Conservation (phyloP, 176 grass and related monocot genomes). For the Olyra latifolia region DNA sequence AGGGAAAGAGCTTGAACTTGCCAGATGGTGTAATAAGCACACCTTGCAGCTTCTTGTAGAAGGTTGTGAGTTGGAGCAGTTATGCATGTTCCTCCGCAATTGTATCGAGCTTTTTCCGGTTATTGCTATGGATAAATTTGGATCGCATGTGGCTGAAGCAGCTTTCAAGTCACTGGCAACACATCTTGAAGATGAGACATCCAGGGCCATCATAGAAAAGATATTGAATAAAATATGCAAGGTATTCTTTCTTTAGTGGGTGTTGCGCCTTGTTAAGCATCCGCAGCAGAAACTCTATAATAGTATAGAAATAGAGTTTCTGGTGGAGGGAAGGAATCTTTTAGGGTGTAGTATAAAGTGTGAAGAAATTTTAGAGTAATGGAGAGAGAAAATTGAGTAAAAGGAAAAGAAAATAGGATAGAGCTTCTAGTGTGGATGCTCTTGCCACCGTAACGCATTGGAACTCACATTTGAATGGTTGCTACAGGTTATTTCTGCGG, state of each 20-base stretch:
- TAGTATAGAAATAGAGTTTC: too few relatives aligned
- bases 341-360: too few relatives aligned
- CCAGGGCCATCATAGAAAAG: constrained; percentile 55
- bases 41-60: constrained; percentile 77
- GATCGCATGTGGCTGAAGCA: constrained; percentile 78
- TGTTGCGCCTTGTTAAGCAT: too few relatives aligned
- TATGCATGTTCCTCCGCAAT: constrained; percentile 73
- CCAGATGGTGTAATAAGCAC: constrained; percentile 73
- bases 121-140: constrained; percentile 75
- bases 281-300: too few relatives aligned
- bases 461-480: constrained; percentile 23
- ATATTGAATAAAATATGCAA: constrained; percentile 77
- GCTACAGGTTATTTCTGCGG: constrained; percentile 62
- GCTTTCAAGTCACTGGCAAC: constrained; percentile 68
- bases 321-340: too few relatives aligned
- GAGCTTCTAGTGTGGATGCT: too few relatives aligned
- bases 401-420: too few relatives aligned
- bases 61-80: constrained; percentile 74
- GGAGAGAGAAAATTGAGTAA: too few relatives aligned
- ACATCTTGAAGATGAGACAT: constrained; percentile 79
- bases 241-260: constrained; percentile 35
- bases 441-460: neutral
- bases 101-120: constrained; percentile 48
- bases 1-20: constrained; percentile 82
- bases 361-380: too few relatives aligned